A percentile compares a stretch with the other conserved stretches of the same genome.
Conservation (phyloP, 352 stramenopile species). For the Albugo laibachii region DNA sequence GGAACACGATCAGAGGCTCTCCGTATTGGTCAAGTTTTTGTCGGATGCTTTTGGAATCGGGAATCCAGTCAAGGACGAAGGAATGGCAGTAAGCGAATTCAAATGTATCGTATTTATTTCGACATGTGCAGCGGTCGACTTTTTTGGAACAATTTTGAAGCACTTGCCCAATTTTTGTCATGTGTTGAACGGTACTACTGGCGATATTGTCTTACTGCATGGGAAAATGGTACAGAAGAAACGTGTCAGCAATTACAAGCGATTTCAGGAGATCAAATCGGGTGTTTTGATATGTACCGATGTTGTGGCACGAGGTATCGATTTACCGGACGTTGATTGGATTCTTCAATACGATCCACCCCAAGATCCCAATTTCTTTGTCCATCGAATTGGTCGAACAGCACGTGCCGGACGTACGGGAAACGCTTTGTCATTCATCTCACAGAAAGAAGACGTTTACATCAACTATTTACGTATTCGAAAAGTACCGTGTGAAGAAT, state of each 20-base stretch:
- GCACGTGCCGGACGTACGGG: constrained; percentile 88
- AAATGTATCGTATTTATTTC: constrained; percentile 99
- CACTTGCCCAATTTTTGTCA: constrained; percentile 27
- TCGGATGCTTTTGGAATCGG: neutral
- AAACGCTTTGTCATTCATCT: constrained; percentile 90
- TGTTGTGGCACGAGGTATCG: constrained; percentile 95
- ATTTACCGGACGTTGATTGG: constrained; percentile 97
- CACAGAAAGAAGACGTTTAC: constrained; percentile 92
- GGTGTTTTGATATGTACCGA: constrained; percentile 96
- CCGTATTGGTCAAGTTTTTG: constrained; percentile 86
- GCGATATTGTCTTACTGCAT: constrained; percentile 59
- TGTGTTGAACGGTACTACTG: neutral
- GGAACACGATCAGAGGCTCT: constrained; percentile 87
- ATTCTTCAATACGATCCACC: constrained; percentile 98
- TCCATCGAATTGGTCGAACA: constrained; percentile 96
- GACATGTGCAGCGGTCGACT: constrained; percentile 98
- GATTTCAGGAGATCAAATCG: constrained; percentile 23
- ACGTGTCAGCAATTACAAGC: constrained; percentile 58
- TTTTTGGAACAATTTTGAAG: constrained; percentile 85
- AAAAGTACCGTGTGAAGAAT: constrained; percentile 81
- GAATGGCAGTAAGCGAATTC: constrained; percentile 13
- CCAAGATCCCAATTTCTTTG: constrained; percentile 96
- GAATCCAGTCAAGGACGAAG: no score
- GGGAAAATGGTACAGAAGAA: constrained; percentile 90
- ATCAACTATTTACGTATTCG: constrained; percentile 91